A percentile compares a stretch with the other conserved stretches of the same genome.
These are phyloP conservation scores for Croton laevigatus DNA, from an alignment of 441 rosid species.

Conservation along the genomic window DNA sequence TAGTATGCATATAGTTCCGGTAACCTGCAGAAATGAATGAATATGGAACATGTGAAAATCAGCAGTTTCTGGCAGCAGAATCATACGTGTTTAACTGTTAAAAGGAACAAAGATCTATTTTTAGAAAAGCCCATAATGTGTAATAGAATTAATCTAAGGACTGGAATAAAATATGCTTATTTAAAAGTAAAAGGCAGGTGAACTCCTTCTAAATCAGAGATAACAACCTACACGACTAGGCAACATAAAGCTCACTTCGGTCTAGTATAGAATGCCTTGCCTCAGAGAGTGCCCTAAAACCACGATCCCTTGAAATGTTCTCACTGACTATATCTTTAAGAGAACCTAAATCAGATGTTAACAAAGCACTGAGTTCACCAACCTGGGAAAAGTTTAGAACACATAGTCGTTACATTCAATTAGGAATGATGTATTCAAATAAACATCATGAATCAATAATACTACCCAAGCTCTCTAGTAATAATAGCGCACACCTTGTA, in stretches of 20 bases:
- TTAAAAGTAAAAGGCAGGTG: conserved; percentile 8
- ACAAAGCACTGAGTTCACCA: conserved; percentile 79
- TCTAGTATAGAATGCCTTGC: conserved; percentile 75
- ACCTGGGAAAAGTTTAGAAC: conserved; percentile 40
- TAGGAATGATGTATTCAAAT: background rate
- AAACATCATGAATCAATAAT: background rate
- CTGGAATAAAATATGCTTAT: conserved; percentile 6
- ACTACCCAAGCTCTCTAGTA: background rate
- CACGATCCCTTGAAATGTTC: conserved; percentile 93
- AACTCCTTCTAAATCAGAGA: conserved; percentile 21
- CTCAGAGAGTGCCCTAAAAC: conserved; percentile 96
- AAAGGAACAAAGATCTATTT: conserved; percentile 12
- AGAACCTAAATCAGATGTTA: conserved; percentile 90
- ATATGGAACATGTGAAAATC: conserved; percentile 11
- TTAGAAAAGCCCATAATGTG: background rate
- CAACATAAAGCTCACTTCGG: conserved; percentile 58
- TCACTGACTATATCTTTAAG: conserved; percentile 76
- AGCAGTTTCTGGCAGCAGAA: conserved; percentile 12
- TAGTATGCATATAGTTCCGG: conserved; percentile 76
- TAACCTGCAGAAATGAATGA: conserved; percentile 47
- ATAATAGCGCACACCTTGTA: conserved; percentile 51
- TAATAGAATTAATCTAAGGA: background rate
- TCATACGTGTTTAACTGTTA: background rate
- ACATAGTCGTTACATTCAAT: background rate
- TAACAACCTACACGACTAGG: conserved; percentile 26